Base-by-base conservation (phyloP, 495 filamentous ascomycete species). In the Chaetomium cochliodes region DNA sequence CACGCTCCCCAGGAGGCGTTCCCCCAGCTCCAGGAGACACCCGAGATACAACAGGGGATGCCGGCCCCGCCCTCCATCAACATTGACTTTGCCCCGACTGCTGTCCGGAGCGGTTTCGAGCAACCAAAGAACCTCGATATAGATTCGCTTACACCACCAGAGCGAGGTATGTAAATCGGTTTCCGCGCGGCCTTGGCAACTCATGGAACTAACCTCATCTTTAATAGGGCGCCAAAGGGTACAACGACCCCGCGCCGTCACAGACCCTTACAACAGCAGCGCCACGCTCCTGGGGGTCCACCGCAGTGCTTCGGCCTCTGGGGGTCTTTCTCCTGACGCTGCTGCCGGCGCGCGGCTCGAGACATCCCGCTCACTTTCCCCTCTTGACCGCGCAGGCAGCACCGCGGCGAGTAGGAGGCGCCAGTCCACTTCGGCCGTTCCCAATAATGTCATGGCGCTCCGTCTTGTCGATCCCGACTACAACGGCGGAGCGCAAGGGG, bases 381-480 rank as follows among this genome's bases (percentile, higher is more conserved):
- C 90, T 9, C 77, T 86, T 66, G 83, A 86, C 65, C 73, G 79
- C 71, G 80, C 76, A 42, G 63, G 65, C 20, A 59, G 59, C 37
- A 82, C 83, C 26, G 80, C 83, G 39, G 88, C 86, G 72, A 84
- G 63, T 16, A 79, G 82, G 50, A 87, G 92, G 60, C 89, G 92
- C n/a, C 87, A 92, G 54, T 96, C 93, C 16, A 96, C 91, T 37
- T 93, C 92, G 0, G 87, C 92, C 15, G 88, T 96, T 30, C 85
- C 89, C 25, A 91, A 91, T 61, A 91, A 96, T 46, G 93, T 96
- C 64, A 96, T 96, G 74, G 94, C 96, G 60, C 85, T 98, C 26
- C 91, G 92, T 52, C 84, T 98, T 23, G 94, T 92, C 16, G 91
- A 96, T 70, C 93, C 93, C 2, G 87, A 90, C 25, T 90, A 92